These are phyloP conservation scores for Trypanosoma platydactyli DNA, from an alignment of 208 protist genomes.

Conservation along the genomic window DNA sequence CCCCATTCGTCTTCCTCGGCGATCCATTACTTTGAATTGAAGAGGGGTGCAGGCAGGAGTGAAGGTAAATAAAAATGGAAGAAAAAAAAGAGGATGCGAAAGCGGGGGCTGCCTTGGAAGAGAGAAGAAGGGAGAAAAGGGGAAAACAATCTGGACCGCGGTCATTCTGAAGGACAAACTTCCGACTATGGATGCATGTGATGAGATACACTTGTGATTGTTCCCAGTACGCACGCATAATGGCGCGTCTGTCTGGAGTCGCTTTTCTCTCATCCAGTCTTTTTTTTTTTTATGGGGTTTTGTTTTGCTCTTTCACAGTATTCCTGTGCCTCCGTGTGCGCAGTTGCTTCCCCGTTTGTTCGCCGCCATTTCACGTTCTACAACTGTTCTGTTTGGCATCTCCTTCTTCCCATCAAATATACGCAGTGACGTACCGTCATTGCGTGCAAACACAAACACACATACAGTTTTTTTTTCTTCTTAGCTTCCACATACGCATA, in stretches of 20 bases:
- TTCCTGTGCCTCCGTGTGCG: background rate
- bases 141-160: no score
- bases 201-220: no score
- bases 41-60: background rate
- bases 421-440: no score
- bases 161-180: background rate
- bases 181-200: no score
- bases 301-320: conserved; percentile 3
- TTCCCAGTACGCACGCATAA: no score
- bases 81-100: background rate
- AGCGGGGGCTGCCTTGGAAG: no score
- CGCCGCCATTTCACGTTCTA: no score
- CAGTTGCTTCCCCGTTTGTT: no score
- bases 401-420: no score
- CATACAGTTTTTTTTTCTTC: no score
- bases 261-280: background rate
- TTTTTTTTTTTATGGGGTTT: conserved; percentile 20
- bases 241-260: background rate
- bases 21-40: background rate
- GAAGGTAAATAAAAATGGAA: background rate
- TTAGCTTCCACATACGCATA: conserved; percentile 1
- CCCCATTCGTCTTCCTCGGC: no score
- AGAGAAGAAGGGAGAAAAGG: background rate
- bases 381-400: no score
- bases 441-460: background rate